A percentile compares a stretch with the other conserved stretches of the same genome.
phyloP scores from a whole-genome alignment of 192 early-diverging fungal genomes.

The Mortierella hygrophila region DNA sequence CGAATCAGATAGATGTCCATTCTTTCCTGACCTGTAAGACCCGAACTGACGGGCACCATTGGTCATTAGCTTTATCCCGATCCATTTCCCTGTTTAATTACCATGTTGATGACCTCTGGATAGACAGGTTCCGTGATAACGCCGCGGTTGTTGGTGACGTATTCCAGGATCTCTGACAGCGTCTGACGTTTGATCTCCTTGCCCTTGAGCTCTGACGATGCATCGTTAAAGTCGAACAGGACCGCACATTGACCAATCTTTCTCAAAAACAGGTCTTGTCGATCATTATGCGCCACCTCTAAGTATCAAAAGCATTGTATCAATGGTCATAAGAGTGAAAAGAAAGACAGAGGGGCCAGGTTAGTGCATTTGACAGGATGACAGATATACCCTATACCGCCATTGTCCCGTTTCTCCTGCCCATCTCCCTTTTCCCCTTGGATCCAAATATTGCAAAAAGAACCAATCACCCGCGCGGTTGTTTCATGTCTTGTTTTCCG shows the following conservation, averaged over 20 bases:
- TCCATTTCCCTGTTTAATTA: slow-evolving; percentile 39
- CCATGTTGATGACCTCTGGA: slow-evolving; percentile 93
- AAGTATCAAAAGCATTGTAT: background rate
- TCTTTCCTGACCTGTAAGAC: background rate
- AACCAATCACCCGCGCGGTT: background rate
- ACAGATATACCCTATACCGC: background rate
- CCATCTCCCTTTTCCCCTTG: background rate
- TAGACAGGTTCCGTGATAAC: slow-evolving; percentile 90
- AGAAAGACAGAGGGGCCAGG: background rate
- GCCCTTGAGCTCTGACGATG: slow-evolving; percentile 84
- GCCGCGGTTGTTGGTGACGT: slow-evolving; percentile 87
- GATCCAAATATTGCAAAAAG: background rate
- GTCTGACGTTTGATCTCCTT: slow-evolving; percentile 96
- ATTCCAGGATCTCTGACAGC: slow-evolving; percentile 91
- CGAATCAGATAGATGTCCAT: background rate
- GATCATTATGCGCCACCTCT: slow-evolving; percentile 85
- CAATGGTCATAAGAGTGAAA: background rate
- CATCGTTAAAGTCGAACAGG: slow-evolving; percentile 95
- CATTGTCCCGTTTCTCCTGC: background rate
- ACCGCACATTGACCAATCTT: slow-evolving; percentile 92
- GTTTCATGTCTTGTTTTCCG: background rate
- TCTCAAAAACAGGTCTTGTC: slow-evolving; percentile 88
- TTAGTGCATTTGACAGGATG: background rate
- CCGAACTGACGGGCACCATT: background rate
- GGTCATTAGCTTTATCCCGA: background rate